A percentile compares a stretch with the other conserved stretches of the same genome.
Conservation (phyloP, 495 filamentous ascomycete species). For the Penicillium simplicissimum region DNA sequence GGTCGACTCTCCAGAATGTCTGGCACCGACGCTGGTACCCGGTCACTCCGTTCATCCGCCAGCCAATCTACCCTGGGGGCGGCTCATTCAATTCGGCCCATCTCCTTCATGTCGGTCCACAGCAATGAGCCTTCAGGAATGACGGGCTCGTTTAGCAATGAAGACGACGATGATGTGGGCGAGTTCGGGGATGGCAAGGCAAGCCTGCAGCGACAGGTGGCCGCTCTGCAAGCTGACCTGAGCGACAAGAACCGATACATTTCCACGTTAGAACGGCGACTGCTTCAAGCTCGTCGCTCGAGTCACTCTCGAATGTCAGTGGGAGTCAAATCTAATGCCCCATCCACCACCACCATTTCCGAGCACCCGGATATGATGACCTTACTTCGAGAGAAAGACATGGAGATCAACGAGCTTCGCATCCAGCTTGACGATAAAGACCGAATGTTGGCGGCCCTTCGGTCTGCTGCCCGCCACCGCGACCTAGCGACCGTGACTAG, state of each 20-base stretch:
- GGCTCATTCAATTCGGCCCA: slow-evolving; percentile 58
- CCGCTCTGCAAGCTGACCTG: slow-evolving; percentile 88
- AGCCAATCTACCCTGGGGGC: slow-evolving; percentile 65
- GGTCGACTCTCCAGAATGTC: slow-evolving; percentile 68
- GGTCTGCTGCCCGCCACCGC: slow-evolving; percentile 82
- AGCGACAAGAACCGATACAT: slow-evolving; percentile 96
- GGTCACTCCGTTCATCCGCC: slow-evolving; percentile 69
- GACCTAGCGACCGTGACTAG: slow-evolving; percentile 72
- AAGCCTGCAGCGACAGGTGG: slow-evolving; percentile 75
- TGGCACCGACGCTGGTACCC: slow-evolving; percentile 46
- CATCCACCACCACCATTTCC: slow-evolving; percentile 54
- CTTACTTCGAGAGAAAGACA: slow-evolving; percentile 83
- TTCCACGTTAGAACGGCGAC: slow-evolving; percentile 83
- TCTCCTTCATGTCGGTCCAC: slow-evolving; percentile 63
- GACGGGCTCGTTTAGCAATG: slow-evolving; percentile 43
- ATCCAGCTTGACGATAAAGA: slow-evolving; percentile 94
- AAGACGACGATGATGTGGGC: slow-evolving; percentile 73
- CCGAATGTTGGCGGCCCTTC: slow-evolving; percentile 84
- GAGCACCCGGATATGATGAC: slow-evolving; percentile 68
- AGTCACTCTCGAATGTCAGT: slow-evolving; percentile 85
- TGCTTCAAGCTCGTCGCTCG: slow-evolving; percentile 87
- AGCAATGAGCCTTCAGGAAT: slow-evolving; percentile 43
- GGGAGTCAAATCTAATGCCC: slow-evolving; percentile 52
- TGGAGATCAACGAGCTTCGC: slow-evolving; percentile 87
- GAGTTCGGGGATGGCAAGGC: slow-evolving; percentile 90